phyloP scores from a whole-genome alignment of 306 rosid species.

The Styphnolobium japonicum region DNA sequence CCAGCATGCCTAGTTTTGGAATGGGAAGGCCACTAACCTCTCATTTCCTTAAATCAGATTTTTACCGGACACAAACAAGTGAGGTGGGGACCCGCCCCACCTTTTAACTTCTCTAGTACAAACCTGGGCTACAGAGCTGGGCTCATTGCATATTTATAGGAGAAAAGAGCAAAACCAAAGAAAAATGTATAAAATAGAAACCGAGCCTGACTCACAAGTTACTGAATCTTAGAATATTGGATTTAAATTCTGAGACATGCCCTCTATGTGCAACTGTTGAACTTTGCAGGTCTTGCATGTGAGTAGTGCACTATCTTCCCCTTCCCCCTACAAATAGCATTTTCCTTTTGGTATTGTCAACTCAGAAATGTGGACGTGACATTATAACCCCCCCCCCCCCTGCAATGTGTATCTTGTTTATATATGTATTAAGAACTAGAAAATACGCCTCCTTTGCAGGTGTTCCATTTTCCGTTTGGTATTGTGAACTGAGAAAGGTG shows the following conservation, averaged over 20 bases:
- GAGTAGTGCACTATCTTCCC: neutral
- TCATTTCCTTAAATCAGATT: too few relatives aligned
- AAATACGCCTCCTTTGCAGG: conserved; percentile 29
- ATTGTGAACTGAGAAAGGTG: neutral
- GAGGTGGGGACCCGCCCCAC: too few relatives aligned
- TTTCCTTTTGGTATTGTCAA: conserved; percentile 10
- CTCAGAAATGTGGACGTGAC: conserved; percentile 12
- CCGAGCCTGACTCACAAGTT: neutral
- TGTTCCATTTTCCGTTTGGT: conserved; percentile 15
- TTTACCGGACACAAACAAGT: too few relatives aligned
- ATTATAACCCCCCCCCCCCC: conserved; percentile 17
- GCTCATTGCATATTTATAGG: neutral
- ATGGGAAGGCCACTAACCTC: too few relatives aligned
- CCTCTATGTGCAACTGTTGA: neutral
- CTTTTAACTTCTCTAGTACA: too few relatives aligned
- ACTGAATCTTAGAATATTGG: neutral
- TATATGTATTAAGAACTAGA: neutral
- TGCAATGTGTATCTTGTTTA: neutral
- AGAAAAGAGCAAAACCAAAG: neutral
- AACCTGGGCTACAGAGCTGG: too few relatives aligned
- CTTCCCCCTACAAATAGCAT: neutral
- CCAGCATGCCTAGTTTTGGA: too few relatives aligned
- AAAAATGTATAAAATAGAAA: too few relatives aligned
- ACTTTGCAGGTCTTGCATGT: conserved; percentile 5
- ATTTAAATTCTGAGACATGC: neutral